Percentiles rank a stretch among this genome's conserved stretches.
phyloP scores from a whole-genome alignment of 2,329 filamentous ascomycete species.

The Dothiorella sarmentorum region DNA sequence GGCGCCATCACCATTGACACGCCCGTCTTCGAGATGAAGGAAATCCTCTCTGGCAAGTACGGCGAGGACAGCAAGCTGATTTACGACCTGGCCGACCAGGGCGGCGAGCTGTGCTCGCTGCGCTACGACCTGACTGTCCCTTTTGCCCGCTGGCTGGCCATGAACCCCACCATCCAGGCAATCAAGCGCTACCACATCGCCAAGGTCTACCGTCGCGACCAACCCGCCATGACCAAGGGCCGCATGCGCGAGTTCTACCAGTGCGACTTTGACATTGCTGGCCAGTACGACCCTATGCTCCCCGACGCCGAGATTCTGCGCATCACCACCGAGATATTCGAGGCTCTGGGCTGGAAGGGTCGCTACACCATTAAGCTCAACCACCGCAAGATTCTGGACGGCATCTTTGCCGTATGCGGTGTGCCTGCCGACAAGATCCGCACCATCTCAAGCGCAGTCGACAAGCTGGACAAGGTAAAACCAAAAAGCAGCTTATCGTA shows the following conservation, averaged over 20 bases:
- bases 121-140: constrained; percentile 87
- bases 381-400: constrained; percentile 90
- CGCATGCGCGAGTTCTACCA: constrained; percentile 96
- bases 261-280: constrained; percentile 95
- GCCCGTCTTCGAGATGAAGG: constrained; percentile 79
- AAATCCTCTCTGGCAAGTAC: constrained; percentile 86
- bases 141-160: constrained; percentile 87
- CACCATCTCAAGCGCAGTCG: constrained; percentile 85
- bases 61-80: constrained; percentile 91
- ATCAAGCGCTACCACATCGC: constrained; percentile 96
- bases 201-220: constrained; percentile 81
- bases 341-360: constrained; percentile 70
- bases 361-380: constrained; percentile 89
- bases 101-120: constrained; percentile 78
- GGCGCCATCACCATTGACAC: constrained; percentile 78
- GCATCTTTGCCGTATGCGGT: constrained; percentile 85
- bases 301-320: constrained; percentile 86
- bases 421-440: constrained; percentile 84
- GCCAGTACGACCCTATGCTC: constrained; percentile 83
- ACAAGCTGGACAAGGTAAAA: constrained; percentile 92
- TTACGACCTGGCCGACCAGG: constrained; percentile 84
- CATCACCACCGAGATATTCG: constrained; percentile 81
- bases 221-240: constrained; percentile 84
- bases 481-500: too few species aligned
- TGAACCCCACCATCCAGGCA: constrained; percentile 76